Base-by-base conservation (phyloP, 2,329 filamentous ascomycete genomes). In the Penicillium sp. region DNA sequence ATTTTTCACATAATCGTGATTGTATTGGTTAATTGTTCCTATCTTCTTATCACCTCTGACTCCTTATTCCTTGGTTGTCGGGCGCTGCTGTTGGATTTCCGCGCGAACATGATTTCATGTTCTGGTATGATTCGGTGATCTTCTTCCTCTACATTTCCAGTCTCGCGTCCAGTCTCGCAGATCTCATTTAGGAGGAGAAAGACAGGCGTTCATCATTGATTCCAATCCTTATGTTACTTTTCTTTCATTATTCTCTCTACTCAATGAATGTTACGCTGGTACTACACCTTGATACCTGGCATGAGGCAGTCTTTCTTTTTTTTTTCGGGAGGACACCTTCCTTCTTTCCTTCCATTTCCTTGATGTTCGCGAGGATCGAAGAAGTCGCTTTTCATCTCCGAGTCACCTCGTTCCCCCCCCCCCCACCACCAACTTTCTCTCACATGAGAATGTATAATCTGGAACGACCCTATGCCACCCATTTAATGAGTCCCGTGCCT, bases 201-300 rank as follows among this genome's bases (percentile, higher is more conserved):
- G 62, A 57, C 52, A 14, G 67, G 65, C 62, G 67, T 68, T 67
- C 46, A 57, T 42, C 25, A 48, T 57, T 45, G 52, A 35, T 49
- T 40, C 10, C 25, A 25, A 52, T 42, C n/a, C 43, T n/a, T 38
- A 45, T 52, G 26, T 42, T 10, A 35, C 6, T 19, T 58, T 52
- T 43, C 19, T 51, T 38, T 58, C 48, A 33, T 33, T n/a, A 51
- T 60, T 42, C 38, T 30, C n/a, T 30, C n/a, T 52, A 54, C 54
- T 46, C 28, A 37, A 54, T n/a, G 19, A 43, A 43, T 59, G 7
- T 43, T 54, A 45, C 54, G 25, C 51, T 57, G 57, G 37, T 57
- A 53, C 37, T 48, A 33, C 40, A 53, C 45, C 56, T 63, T 67
- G 65, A 68, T 69, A 68, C 65, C 62, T 65, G 60, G 58, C 59